Evolutionary conservation across 2,329 filamentous ascomycete species (phyloP).

Genomic region (Colletotrichum zoysiae): DNA sequence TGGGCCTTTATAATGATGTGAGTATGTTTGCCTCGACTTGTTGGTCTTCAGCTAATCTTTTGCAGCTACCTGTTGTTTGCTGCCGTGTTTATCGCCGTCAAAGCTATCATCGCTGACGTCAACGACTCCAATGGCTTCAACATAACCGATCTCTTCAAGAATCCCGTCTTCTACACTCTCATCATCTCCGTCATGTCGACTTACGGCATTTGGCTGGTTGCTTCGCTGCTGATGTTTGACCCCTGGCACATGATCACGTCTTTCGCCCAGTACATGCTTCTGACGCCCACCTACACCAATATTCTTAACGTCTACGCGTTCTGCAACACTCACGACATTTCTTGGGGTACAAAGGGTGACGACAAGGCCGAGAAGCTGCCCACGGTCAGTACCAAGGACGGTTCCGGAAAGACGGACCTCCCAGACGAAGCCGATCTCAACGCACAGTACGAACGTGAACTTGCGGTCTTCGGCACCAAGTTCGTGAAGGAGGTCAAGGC

Average conservation of each 20-base stretch:
- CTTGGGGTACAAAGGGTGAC: slow-evolving; percentile 98
- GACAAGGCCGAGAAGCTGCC: slow-evolving; percentile 94
- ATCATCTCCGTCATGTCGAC: slow-evolving; percentile 94
- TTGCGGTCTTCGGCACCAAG: slow-evolving; percentile 80
- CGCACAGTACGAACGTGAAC: slow-evolving; percentile 90
- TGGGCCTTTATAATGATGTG: slow-evolving; percentile 96
- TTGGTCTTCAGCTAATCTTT: slow-evolving; percentile 43
- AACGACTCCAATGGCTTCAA: slow-evolving; percentile 72
- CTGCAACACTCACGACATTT: slow-evolving; percentile 97
- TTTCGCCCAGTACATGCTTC: slow-evolving; percentile 92
- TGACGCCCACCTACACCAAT: slow-evolving; percentile 97
- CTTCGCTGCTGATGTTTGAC: slow-evolving; percentile 94
- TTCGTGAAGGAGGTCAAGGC: slow-evolving; percentile 77
- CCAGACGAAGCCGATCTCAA: slow-evolving; percentile 96
- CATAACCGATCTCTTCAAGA: slow-evolving; percentile 81
- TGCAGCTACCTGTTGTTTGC: slow-evolving; percentile 90
- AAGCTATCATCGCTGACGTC: slow-evolving; percentile 82
- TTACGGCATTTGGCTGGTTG: slow-evolving; percentile 91
- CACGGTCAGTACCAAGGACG: slow-evolving; percentile 89
- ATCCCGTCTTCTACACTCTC: slow-evolving; percentile 91
- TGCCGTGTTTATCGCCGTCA: slow-evolving; percentile 92
- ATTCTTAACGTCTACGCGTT: slow-evolving; percentile 99
- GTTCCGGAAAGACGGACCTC: slow-evolving; percentile 91
- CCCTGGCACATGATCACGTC: slow-evolving; percentile 99
- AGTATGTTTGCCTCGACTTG: slow-evolving; percentile 50